Evolutionary conservation across 306 rosid species (phyloP).

Genomic region (Comarum palustre): DNA sequence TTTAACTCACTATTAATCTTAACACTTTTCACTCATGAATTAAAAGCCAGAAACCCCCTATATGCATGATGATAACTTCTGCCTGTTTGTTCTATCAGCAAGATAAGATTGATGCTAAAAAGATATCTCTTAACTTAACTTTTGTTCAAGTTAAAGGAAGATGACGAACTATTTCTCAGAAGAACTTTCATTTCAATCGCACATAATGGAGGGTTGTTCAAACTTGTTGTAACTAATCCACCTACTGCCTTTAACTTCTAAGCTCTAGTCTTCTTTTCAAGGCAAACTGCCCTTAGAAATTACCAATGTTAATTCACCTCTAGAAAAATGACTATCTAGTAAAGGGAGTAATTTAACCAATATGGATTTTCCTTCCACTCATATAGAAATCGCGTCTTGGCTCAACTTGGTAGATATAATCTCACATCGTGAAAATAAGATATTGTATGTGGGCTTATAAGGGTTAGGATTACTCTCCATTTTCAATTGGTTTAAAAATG

Average conservation of each 20-base stretch:
- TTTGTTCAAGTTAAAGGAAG: background rate
- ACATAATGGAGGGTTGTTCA: background rate
- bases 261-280: too few relatives aligned
- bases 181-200: background rate
- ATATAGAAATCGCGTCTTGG: background rate
- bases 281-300: background rate
- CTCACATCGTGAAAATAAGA: too few relatives aligned
- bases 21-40: too few relatives aligned
- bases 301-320: background rate
- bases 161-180: background rate
- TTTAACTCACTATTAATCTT: too few relatives aligned
- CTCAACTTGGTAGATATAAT: too few relatives aligned
- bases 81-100: background rate
- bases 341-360: background rate
- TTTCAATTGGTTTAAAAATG: too few relatives aligned
- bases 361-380: background rate
- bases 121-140: background rate
- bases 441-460: too few relatives aligned
- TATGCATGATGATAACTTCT: background rate
- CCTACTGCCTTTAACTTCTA: too few relatives aligned
- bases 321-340: background rate
- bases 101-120: background rate
- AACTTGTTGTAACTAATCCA: too few relatives aligned
- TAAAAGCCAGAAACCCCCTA: background rate
- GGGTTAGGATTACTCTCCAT: too few relatives aligned